phyloP scores from a whole-genome alignment of 768 basidiomycete species.

The Xerocomellus dryophilus region DNA sequence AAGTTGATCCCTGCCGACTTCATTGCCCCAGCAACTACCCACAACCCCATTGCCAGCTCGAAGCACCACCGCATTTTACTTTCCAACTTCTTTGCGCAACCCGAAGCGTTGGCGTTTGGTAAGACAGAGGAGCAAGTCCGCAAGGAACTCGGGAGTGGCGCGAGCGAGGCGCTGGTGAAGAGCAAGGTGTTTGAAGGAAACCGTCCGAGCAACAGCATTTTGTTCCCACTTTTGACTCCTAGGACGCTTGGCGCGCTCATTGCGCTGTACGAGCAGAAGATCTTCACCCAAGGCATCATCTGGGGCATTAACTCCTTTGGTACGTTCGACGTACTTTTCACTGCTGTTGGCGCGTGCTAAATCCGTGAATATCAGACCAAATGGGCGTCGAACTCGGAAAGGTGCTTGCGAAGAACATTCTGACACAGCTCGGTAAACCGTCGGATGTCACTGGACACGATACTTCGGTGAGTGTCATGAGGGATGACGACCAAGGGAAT shows the following conservation, averaged over 20 bases:
- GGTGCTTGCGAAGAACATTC: constrained; percentile 93
- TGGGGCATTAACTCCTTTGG: constrained; percentile 99
- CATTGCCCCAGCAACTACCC: constrained; percentile 83
- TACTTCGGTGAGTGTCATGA: constrained; percentile 53
- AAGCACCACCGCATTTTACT: constrained; percentile 97
- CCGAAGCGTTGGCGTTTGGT: constrained; percentile 96
- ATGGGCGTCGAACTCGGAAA: constrained; percentile 99
- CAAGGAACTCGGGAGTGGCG: constrained; percentile 62
- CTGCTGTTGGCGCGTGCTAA: not conserved
- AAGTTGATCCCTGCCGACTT: constrained; percentile 92
- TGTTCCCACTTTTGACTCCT: constrained; percentile 93
- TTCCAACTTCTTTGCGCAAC: constrained; percentile 97
- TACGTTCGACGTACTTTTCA: constrained; percentile 33
- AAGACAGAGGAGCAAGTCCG: constrained; percentile 90
- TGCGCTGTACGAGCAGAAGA: constrained; percentile 97
- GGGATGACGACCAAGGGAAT: not conserved
- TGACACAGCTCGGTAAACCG: constrained; percentile 79
- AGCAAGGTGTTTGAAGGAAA: constrained; percentile 98
- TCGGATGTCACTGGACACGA: constrained; percentile 85
- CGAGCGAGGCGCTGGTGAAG: constrained; percentile 85
- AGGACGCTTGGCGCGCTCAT: constrained; percentile 84
- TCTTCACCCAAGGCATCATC: constrained; percentile 94
- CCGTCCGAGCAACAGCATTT: constrained; percentile 91
- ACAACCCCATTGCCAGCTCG: constrained; percentile 82
- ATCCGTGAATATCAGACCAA: constrained; percentile 60